Conservation (phyloP, 106 monocot species). For the Acorus gramineus region DNA sequence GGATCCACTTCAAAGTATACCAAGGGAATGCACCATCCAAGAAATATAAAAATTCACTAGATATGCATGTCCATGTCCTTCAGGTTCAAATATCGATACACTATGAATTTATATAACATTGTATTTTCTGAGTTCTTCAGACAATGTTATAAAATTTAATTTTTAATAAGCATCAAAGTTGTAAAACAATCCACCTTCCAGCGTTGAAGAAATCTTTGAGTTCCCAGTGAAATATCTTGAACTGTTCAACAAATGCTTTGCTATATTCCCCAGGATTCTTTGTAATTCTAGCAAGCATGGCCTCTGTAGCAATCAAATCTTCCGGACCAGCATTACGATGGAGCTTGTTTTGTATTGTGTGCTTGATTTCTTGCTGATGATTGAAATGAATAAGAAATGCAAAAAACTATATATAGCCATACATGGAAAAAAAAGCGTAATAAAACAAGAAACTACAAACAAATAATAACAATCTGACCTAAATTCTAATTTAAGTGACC, state of each 20-base stretch:
- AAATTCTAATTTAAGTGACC: conserved; percentile 22
- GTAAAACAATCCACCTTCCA: conserved; percentile 56
- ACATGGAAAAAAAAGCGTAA: not conserved
- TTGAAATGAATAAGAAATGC: conserved; percentile 5
- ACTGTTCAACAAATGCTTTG: conserved; percentile 78
- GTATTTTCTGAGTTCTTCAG: no score
- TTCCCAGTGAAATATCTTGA: conserved; percentile 83
- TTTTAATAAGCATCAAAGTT: no score
- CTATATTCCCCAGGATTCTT: conserved; percentile 73
- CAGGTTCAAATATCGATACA: no score
- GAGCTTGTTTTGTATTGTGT: conserved; percentile 98
- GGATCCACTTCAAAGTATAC: no score
- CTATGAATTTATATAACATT: no score
- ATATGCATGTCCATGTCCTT: no score
- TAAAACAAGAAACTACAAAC: not conserved
- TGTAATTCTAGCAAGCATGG: conserved; percentile 80
- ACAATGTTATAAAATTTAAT: no score
- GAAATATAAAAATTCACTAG: no score
- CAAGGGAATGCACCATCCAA: no score
- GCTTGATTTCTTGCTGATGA: conserved; percentile 95
- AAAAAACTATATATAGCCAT: not conserved
- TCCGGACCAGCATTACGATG: conserved; percentile 97
- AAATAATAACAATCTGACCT: not conserved
- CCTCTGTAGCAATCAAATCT: conserved; percentile 95
- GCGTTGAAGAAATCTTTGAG: conserved; percentile 99